Evolutionary conservation across 1,139 yeast genomes (phyloP).

Genomic region (Pichia sp.): DNA sequence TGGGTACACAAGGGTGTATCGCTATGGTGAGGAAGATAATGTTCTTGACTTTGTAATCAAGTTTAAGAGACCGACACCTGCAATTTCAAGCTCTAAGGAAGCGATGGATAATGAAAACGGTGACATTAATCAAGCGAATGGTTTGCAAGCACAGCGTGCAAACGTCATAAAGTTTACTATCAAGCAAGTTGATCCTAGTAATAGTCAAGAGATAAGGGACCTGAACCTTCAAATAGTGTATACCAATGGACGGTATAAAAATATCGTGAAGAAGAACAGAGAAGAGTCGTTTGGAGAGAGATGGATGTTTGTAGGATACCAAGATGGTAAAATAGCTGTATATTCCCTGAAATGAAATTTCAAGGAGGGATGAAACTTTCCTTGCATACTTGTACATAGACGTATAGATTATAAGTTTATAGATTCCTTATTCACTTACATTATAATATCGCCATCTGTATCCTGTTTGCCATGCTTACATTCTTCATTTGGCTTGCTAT

Average conservation of each 20-base stretch:
- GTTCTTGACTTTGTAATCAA: conserved; percentile 19
- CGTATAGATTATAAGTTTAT: too few species aligned
- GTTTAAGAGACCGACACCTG: conserved; percentile 20
- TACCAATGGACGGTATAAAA: conserved; percentile 25
- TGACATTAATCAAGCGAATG: conserved; percentile 13
- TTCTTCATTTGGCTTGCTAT: not conserved
- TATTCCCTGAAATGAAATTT: conserved; percentile 12
- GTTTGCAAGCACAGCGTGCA: conserved; percentile 16
- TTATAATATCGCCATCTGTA: conserved; percentile 9
- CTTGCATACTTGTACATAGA: not conserved
- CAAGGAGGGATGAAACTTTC: not conserved
- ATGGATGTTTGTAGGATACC: conserved; percentile 25
- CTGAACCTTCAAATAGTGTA: conserved; percentile 9
- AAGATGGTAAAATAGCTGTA: conserved; percentile 26
- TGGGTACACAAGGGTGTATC: conserved; percentile 25
- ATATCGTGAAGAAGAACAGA: conserved; percentile 23
- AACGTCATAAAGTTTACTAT: conserved; percentile 15
- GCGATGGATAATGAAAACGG: conserved; percentile 9
- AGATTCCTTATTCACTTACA: too few species aligned
- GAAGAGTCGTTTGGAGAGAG: conserved; percentile 18
- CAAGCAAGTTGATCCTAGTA: conserved; percentile 16
- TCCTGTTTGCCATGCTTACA: not conserved
- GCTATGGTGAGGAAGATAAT: conserved; percentile 12
- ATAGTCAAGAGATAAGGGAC: conserved; percentile 6
- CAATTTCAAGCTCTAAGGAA: conserved; percentile 17